A percentile compares a stretch with the other conserved stretches of the same genome.
These are phyloP conservation scores for Metschnikowia kofuensis DNA, from an alignment of 805 yeast genomes.

Conservation along the genomic window DNA sequence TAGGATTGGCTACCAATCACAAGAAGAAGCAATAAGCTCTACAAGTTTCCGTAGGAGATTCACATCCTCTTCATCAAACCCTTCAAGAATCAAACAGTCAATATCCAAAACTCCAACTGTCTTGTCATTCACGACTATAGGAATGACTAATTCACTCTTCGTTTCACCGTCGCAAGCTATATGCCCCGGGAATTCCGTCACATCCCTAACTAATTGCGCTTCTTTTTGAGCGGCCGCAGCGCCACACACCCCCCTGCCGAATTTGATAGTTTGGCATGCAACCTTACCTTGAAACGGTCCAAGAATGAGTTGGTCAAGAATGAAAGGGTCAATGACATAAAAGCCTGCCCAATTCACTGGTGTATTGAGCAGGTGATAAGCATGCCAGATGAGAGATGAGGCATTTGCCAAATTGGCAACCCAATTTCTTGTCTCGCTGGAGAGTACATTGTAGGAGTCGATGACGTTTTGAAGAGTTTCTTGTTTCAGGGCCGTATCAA, in stretches of 20 bases:
- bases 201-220: conserved; percentile 79
- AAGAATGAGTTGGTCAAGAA: conserved; percentile 51
- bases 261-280: conserved; percentile 79
- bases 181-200: conserved; percentile 80
- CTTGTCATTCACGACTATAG: conserved; percentile 47
- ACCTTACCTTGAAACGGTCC: conserved; percentile 98
- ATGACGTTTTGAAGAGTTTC: conserved; percentile 60
- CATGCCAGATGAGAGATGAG: conserved; percentile 84
- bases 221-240: conserved; percentile 56
- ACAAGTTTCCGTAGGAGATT: conserved; percentile 60
- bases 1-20: conserved; percentile 3
- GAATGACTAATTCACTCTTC: conserved; percentile 89
- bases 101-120: conserved; percentile 80
- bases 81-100: conserved; percentile 65
- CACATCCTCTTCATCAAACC: conserved; percentile 66
- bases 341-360: conserved; percentile 93
- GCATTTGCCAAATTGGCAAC: conserved; percentile 86
- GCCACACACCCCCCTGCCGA: conserved; percentile 93
- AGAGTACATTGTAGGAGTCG: conserved; percentile 62
- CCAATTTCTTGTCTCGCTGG: conserved; percentile 71
- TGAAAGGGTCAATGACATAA: conserved; percentile 51
- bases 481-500: conserved; percentile 38
- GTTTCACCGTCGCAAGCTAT: conserved; percentile 98
- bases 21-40: conserved; percentile 6
- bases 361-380: conserved; percentile 58